Evolutionary conservation across 2,329 filamentous ascomycete genomes (phyloP).

Genomic region (Metarhizium humberi): DNA sequence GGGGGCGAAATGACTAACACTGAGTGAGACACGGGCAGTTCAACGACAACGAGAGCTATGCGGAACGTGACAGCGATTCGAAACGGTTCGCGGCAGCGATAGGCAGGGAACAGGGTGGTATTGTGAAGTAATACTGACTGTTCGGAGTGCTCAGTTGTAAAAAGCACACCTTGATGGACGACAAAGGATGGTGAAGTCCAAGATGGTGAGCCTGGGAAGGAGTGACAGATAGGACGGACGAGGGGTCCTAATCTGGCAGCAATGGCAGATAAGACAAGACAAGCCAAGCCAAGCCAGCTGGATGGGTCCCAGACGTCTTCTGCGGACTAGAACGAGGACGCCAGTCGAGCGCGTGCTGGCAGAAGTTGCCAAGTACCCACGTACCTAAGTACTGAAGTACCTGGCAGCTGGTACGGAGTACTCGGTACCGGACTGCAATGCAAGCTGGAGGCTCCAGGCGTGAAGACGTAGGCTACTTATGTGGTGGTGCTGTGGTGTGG

Average conservation of each 20-base stretch:
- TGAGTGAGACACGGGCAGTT: constrained; percentile 1
- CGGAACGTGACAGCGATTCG: not conserved
- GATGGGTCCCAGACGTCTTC: not conserved
- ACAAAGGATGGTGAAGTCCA: not conserved
- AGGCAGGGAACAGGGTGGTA: not conserved
- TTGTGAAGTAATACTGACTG: not conserved
- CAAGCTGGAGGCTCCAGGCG: not conserved
- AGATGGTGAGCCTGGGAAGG: not conserved
- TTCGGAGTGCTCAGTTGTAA: not conserved
- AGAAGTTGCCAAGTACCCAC: too few relatives aligned
- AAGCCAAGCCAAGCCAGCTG: not conserved
- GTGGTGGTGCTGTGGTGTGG: too few relatives aligned
- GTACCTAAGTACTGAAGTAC: not conserved
- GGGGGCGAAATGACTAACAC: constrained; percentile 7
- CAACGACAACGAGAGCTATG: not conserved
- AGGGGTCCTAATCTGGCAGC: not conserved
- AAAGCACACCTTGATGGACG: constrained; percentile 1
- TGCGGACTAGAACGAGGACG: not conserved
- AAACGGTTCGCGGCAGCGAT: not conserved
- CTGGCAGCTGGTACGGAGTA: too few relatives aligned
- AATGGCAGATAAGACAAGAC: constrained; percentile 3
- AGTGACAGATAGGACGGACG: not conserved
- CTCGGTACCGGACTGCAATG: not conserved
- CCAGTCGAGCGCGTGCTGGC: too few relatives aligned
- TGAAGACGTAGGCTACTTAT: not conserved